Conservation (phyloP, 306 rosid genomes). For the Canavalia gladiata region DNA sequence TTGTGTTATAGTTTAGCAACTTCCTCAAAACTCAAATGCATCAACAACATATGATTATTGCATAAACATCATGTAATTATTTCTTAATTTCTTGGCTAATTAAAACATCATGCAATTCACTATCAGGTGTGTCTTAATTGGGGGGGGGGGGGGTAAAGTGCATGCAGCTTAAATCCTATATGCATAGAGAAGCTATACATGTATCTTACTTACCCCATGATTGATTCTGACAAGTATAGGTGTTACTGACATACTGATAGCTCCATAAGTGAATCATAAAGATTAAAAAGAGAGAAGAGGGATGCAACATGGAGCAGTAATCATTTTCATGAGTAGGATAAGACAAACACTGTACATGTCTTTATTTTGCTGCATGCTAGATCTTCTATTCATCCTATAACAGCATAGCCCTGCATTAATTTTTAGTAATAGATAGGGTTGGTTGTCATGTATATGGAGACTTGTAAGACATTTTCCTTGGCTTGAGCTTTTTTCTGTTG, state of each 20-base stretch:
- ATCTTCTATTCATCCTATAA: not conserved
- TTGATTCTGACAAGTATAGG: not conserved
- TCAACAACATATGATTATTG: not conserved
- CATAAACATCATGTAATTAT: not conserved
- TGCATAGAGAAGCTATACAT: not conserved
- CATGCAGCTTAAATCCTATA: not conserved
- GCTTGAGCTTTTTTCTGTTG: not conserved
- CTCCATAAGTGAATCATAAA: constrained; percentile 23
- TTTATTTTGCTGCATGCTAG: constrained; percentile 1
- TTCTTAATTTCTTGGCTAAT: not conserved
- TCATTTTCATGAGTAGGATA: constrained; percentile 7
- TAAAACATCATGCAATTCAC: not conserved
- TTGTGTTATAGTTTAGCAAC: not conserved
- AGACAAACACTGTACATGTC: not conserved
- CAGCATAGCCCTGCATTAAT: not conserved
- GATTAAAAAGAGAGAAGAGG: not conserved
- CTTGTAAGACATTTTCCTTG: not conserved
- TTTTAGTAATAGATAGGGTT: not conserved
- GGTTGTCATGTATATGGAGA: not conserved
- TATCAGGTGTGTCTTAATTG: too few species aligned
- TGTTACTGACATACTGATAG: not conserved
- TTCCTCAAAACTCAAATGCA: not conserved
- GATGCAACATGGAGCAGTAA: not conserved
- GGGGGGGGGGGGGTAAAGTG: too few species aligned
- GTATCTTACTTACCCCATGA: not conserved